Base-by-base conservation (phyloP, 2,329 filamentous ascomycete species). In the Alternaria conjuncta region DNA sequence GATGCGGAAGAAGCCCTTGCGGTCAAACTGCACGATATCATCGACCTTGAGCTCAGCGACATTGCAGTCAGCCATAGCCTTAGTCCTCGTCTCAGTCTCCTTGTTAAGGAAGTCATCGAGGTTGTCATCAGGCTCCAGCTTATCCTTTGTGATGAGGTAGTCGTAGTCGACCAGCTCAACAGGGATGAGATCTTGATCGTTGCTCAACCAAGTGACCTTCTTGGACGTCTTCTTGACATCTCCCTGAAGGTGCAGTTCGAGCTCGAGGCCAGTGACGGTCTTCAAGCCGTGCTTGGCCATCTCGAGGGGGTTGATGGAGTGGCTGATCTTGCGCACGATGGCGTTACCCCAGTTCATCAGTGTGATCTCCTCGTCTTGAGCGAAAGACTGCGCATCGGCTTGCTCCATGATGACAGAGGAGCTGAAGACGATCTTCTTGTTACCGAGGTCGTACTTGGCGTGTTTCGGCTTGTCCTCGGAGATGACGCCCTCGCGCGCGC, bases 311-410 rank as follows among this genome's bases (percentile, higher is more conserved):
- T 81, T 88, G 75, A 83, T 72, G 67, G 85, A 80, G 83, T 88
- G 78, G 18, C 74, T 77, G 65, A 93, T 88, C 63, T 89, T 88
- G 59, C 89, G 88, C 23, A 96, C 91, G 69, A 94, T 88, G 12
- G 92, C 93, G 75, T 97, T 96, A 72, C 95, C 96, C 95, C 95
- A 98, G 79, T 92, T 92, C 95, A 97, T 97, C 45, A 97, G 86
- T 0, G 95, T 97, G 74, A 98, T 92, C 81, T 97, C 94, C 83
- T 98, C 95, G 76, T 91, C 90, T 64, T 91, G 86, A 72, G 89
- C 91, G 82, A 97, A 96, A 25, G 87, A 87, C 78, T 90, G 90
- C 65, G 91, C 93, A 74, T 98, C 95, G 49, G 86, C 91, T 81
- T 97, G 95, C 78, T 97, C 95, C 56, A 98, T 84, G 64, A 96